Conservation (phyloP, 768 basidiomycete species). For the Hirschioporus abietinus region DNA sequence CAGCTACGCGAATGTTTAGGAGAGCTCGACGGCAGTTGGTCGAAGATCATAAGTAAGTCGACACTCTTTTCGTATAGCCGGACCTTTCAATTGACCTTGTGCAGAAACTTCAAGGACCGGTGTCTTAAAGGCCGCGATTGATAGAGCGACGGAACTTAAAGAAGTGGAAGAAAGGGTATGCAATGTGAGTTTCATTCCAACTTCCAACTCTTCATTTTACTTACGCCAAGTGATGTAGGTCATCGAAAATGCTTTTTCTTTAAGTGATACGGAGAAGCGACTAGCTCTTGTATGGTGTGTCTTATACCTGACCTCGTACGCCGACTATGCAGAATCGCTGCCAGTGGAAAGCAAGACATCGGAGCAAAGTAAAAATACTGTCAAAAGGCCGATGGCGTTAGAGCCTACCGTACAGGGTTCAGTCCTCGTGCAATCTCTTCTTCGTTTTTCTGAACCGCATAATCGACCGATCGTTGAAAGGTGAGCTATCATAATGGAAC, state of each 20-base stretch:
- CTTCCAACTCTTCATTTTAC: not conserved
- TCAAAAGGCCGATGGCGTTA: constrained; percentile 2
- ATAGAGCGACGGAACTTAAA: constrained; percentile 50
- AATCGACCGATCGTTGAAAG: constrained; percentile 66
- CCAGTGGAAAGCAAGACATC: constrained; percentile 21
- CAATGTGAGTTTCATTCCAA: constrained; percentile 41
- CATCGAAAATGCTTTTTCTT: constrained; percentile 13
- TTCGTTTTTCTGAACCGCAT: constrained; percentile 61
- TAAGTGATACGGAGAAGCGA: constrained; percentile 12
- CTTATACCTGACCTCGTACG: constrained; percentile 10
- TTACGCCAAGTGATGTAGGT: constrained; percentile 18
- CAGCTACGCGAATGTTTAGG: constrained; percentile 50
- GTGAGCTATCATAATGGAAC: constrained; percentile 32
- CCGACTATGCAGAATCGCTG: constrained; percentile 6
- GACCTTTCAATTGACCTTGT: not conserved
- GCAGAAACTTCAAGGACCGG: constrained; percentile 69
- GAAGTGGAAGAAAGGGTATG: constrained; percentile 43
- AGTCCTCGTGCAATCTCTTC: constrained; percentile 76
- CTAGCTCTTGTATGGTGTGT: constrained; percentile 13
- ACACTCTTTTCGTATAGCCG: not conserved
- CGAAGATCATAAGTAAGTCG: constrained; percentile 65
- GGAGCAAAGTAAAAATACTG: not conserved
- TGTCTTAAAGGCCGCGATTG: constrained; percentile 70
- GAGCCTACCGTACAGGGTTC: constrained; percentile 82
- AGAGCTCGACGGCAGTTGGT: constrained; percentile 58